Conservation (phyloP, 441 rosid genomes). For the Mallotus repandus region DNA sequence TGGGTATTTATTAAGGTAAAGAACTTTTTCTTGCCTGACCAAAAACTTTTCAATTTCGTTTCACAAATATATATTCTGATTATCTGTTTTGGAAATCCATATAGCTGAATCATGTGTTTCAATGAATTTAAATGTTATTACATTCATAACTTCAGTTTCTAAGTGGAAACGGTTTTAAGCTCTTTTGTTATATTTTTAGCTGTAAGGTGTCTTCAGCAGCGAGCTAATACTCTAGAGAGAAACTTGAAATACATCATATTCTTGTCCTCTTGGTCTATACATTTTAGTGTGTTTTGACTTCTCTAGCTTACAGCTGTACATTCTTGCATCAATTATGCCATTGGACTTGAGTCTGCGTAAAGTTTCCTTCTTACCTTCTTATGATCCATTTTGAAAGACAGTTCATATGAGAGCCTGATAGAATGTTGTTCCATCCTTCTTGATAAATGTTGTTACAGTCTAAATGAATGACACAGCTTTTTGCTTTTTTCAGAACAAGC, state of each 20-base stretch:
- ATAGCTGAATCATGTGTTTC: background rate
- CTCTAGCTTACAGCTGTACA: background rate
- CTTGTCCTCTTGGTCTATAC: background rate
- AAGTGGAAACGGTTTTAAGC: no score
- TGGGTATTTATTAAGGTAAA: constrained; percentile 90
- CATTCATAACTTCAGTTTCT: no score
- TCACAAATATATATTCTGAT: background rate
- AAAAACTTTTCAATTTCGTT: background rate
- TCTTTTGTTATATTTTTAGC: background rate
- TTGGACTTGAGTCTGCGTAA: background rate
- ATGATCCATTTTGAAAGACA: background rate
- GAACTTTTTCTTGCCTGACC: background rate
- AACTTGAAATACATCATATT: background rate
- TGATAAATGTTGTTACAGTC: background rate
- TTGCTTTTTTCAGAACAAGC: constrained; percentile 75
- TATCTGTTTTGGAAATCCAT: background rate
- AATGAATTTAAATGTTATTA: no score
- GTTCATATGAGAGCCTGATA: constrained; percentile 2
- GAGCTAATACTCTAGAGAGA: background rate
- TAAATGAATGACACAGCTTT: constrained; percentile 13
- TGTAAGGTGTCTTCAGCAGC: background rate
- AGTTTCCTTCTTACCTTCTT: background rate
- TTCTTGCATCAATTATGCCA: background rate
- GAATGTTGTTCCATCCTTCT: background rate
- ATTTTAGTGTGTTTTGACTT: background rate